These are phyloP conservation scores for Chromera velia DNA, from an alignment of 73 alveolate species.

Conservation along the genomic window DNA sequence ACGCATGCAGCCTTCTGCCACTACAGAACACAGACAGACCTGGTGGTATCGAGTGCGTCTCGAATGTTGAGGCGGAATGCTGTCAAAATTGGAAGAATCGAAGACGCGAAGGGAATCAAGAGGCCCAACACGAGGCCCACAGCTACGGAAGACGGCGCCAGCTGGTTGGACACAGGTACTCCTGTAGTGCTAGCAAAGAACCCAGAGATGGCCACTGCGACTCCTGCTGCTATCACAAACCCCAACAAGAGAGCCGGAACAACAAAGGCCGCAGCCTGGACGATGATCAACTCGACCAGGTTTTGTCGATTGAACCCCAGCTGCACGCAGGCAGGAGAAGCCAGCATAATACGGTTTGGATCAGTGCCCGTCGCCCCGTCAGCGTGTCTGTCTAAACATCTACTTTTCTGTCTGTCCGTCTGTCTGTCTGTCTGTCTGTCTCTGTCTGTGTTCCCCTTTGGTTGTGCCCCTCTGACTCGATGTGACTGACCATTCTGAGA, in stretches of 20 bases:
- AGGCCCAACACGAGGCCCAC: conserved; percentile 52
- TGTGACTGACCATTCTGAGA: conserved; percentile 64
- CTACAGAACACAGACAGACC: too few relatives aligned
- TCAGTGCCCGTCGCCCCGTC: too few relatives aligned
- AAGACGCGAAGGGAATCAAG: conserved; percentile 61
- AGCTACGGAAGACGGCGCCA: conserved; percentile 50
- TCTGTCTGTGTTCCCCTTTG: too few relatives aligned
- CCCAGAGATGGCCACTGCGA: conserved; percentile 8
- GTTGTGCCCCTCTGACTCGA: too few relatives aligned
- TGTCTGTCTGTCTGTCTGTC: too few relatives aligned
- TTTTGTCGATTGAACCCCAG: conserved; percentile 71
- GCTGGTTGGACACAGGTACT: conserved; percentile 51
- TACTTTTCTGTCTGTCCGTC: too few relatives aligned
- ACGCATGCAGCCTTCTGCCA: too few relatives aligned
- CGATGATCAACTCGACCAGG: conserved; percentile 52
- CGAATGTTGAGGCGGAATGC: conserved; percentile 53
- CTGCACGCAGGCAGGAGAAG: too few relatives aligned
- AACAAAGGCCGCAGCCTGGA: conserved; percentile 64
- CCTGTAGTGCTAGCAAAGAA: conserved; percentile 51
- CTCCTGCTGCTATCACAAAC: conserved; percentile 54
- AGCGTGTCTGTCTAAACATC: too few relatives aligned
- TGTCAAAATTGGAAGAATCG: conserved; percentile 59
- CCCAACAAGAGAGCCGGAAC: conserved; percentile 69
- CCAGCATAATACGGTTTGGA: too few relatives aligned
- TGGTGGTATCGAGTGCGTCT: conserved; percentile 58